Evolutionary conservation across 2,329 filamentous ascomycete species (phyloP), one percentile per base, ranked within the genome.

Genomic region (Xylariomycetidae sp.): DNA sequence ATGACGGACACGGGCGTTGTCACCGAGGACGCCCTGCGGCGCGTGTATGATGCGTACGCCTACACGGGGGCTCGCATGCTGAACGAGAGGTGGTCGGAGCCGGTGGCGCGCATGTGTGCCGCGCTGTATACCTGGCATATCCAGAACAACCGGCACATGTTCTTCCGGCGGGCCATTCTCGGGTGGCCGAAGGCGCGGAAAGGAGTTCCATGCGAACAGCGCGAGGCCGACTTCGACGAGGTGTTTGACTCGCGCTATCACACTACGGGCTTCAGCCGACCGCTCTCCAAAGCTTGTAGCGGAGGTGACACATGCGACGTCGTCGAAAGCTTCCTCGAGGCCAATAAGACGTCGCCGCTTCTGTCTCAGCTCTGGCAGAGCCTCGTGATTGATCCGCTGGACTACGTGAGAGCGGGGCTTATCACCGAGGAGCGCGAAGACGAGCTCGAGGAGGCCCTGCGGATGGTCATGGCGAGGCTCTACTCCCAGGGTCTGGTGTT

Each of bases 21-120:
- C 16, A 44, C 32, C n/a, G 49, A 52, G 31, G 46, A 43, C 7
- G 40, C 31, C 4, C 45, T 52, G 15, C 31, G 49, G 19, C 29
- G 40, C 2, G 48, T 52, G 6, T 53, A 53, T 29, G 47, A 52
- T 31, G 49, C 49, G 5, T 51, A 53, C 16, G 49, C 49, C 3
- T 33, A 40, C 23, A 40, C 44, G 16, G 37, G 37, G 9, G 47
- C 45, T 15, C 38, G 45, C 18, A 45, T 44, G 35, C 39, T 49
- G 11, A 50, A 45, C 6, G 41, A 52, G 30, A 34, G 49, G 15
- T 53, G 45, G 47, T 32, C 35, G 5, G 49, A 53, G 33, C 49
- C 49, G 6, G 27, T 38, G 8, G 42, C 40, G 6, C 33, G 35
- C 4, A 49, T 51, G 46, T 39, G 32, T 31, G 44, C 49, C 6